These are phyloP conservation scores for Mollisia scopiformis DNA, from an alignment of 2,329 filamentous ascomycete genomes.

Conservation along the genomic window DNA sequence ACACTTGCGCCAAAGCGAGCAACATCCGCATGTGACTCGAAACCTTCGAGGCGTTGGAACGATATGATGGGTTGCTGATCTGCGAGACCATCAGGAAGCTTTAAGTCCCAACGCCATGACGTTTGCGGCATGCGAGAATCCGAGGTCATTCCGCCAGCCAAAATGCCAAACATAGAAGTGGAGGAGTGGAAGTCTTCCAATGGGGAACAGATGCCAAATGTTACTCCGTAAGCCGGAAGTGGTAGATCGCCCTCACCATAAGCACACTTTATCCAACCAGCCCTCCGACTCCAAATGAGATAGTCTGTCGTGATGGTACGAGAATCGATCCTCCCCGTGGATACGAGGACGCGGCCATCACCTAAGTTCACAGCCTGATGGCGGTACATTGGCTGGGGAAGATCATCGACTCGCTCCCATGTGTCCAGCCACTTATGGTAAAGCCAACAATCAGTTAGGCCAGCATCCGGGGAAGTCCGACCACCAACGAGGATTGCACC, in stretches of 20 bases:
- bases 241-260: constrained; percentile 12
- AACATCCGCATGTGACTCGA: constrained; percentile 6
- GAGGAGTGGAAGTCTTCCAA: constrained; percentile 19
- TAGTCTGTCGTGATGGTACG: constrained; percentile 23
- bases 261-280: constrained; percentile 34
- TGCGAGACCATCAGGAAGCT: constrained; percentile 1
- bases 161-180: constrained; percentile 57
- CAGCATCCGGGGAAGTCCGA: constrained; percentile 72
- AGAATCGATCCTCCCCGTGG: constrained; percentile 35
- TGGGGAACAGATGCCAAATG: constrained; percentile 17
- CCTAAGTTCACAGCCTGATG: constrained; percentile 65
- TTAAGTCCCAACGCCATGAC: constrained; percentile 63
- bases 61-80: constrained; percentile 35
- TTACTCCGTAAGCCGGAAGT: constrained; percentile 27
- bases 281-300: constrained; percentile 33
- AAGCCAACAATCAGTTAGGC: constrained; percentile 76
- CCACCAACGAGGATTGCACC: constrained; percentile 75
- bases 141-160: constrained; percentile 72
- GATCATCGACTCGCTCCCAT: constrained; percentile 67
- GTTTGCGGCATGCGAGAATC: constrained; percentile 66
- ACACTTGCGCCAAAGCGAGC: constrained; percentile 48
- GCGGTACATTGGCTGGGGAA: constrained; percentile 75
- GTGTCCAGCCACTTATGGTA: constrained; percentile 52
- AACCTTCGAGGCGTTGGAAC: constrained; percentile 27
- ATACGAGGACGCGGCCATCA: constrained; percentile 49